These are phyloP conservation scores for Dactylellina sp. DNA, from an alignment of 2,329 filamentous ascomycete genomes.

Conservation along the genomic window DNA sequence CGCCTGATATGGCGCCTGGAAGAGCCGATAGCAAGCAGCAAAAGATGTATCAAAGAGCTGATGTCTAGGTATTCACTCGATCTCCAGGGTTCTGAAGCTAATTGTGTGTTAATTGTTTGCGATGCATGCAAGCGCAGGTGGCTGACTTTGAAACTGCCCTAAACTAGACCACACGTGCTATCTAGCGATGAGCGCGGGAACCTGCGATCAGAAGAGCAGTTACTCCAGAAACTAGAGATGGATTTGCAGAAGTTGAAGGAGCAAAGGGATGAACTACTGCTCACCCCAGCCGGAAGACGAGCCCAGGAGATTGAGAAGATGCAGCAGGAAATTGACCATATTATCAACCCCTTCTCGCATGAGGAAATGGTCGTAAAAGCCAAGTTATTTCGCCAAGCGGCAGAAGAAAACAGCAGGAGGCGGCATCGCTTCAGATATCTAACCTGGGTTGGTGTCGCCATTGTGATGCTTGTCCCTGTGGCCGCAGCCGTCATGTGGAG, in stretches of 20 bases:
- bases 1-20: constrained; percentile 45
- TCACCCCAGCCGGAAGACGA: constrained; percentile 34
- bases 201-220: constrained; percentile 44
- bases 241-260: constrained; percentile 36
- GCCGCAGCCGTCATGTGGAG: constrained; percentile 48
- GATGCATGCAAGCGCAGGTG: constrained; percentile 55
- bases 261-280: constrained; percentile 41
- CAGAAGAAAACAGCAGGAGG: constrained; percentile 3
- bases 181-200: constrained; percentile 40
- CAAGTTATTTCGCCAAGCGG: constrained; percentile 29
- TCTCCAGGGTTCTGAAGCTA: constrained; percentile 6
- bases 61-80: constrained; percentile 29
- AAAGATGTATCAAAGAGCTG: constrained; percentile 36
- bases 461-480: constrained; percentile 48
- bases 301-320: constrained; percentile 49
- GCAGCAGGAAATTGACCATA: constrained; percentile 50
- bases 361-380: constrained; percentile 36
- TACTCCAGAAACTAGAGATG: constrained; percentile 37
- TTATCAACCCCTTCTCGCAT: constrained; percentile 24
- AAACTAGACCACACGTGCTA: constrained; percentile 46
- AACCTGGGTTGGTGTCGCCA: constrained; percentile 47
- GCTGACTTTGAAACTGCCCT: constrained; percentile 53
- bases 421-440: constrained; percentile 17
- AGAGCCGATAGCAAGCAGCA: constrained; percentile 46
- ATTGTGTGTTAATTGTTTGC: constrained; percentile 43